These are phyloP conservation scores for Crepidotus variabilis DNA, from an alignment of 768 basidiomycete genomes.

Conservation along the genomic window DNA sequence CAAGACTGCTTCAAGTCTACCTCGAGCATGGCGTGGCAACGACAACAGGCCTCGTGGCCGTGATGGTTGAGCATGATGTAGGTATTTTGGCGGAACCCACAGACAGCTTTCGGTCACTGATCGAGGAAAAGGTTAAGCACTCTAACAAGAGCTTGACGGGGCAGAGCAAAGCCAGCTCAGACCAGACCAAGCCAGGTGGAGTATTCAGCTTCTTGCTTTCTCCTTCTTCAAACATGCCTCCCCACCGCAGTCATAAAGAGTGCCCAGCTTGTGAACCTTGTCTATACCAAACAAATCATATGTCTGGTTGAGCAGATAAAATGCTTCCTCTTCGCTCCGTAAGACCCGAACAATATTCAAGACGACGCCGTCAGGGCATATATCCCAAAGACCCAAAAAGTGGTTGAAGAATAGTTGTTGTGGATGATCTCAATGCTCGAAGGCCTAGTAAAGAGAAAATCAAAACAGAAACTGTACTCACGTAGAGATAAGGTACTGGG, in stretches of 20 bases:
- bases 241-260: background rate
- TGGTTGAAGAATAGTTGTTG: background rate
- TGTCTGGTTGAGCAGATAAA: background rate
- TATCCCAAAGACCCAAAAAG: background rate
- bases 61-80: constrained; percentile 9
- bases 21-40: constrained; percentile 29
- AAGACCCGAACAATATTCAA: background rate
- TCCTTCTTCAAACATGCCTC: background rate
- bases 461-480: background rate
- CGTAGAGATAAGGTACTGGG: background rate
- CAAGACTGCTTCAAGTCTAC: constrained; percentile 2
- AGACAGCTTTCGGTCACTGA: background rate
- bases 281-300: background rate
- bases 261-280: background rate
- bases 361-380: background rate
- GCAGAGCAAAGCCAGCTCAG: background rate
- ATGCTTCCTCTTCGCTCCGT: background rate
- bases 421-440: background rate
- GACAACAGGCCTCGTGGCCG: constrained; percentile 34
- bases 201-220: background rate
- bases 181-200: background rate
- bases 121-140: background rate
- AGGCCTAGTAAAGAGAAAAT: background rate
- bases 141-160: background rate
- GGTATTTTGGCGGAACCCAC: background rate